Conservation (phyloP, 1,284 basidiomycete species). For the Gastroboletus turbinatus region DNA sequence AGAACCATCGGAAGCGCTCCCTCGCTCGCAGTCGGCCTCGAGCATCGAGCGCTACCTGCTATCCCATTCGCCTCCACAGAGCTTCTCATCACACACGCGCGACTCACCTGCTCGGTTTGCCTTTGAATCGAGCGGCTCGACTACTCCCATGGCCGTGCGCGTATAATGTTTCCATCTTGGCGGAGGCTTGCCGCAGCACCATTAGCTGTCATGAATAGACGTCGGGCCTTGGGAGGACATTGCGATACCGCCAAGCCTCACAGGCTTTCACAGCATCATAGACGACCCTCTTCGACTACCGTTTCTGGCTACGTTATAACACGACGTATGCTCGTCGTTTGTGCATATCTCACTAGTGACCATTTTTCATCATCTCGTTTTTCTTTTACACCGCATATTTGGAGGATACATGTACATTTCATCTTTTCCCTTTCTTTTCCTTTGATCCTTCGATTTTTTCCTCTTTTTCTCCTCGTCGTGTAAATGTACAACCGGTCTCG, state of each 20-base stretch:
- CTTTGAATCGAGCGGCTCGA: not conserved
- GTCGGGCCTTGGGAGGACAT: not conserved
- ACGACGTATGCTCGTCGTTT: not conserved
- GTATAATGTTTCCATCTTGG: slow-evolving; percentile 1
- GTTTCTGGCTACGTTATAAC: not conserved
- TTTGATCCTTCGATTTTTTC: slow-evolving; percentile 6
- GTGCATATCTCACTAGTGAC: slow-evolving; percentile 1
- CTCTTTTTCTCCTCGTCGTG: slow-evolving; percentile 8
- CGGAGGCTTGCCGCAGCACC: not conserved
- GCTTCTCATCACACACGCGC: slow-evolving; percentile 12
- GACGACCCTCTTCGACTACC: not conserved
- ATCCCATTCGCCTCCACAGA: slow-evolving; percentile 25
- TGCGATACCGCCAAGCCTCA: not conserved
- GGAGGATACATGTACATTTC: not conserved
- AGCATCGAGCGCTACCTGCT: slow-evolving; percentile 52
- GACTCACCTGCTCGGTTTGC: slow-evolving; percentile 12
- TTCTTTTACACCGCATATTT: not conserved
- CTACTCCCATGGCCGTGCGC: slow-evolving; percentile 2
- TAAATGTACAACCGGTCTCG: slow-evolving; percentile 6
- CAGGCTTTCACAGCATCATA: not conserved
- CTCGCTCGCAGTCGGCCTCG: slow-evolving; percentile 55
- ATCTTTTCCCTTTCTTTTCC: not conserved
- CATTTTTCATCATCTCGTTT: not conserved
- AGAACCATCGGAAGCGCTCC: slow-evolving; percentile 35
- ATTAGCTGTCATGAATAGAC: not conserved